Evolutionary conservation across 163 green algal genomes (phyloP), one percentile per base, ranked within the genome.

Genomic region (Prototheca wickerhamii): DNA sequence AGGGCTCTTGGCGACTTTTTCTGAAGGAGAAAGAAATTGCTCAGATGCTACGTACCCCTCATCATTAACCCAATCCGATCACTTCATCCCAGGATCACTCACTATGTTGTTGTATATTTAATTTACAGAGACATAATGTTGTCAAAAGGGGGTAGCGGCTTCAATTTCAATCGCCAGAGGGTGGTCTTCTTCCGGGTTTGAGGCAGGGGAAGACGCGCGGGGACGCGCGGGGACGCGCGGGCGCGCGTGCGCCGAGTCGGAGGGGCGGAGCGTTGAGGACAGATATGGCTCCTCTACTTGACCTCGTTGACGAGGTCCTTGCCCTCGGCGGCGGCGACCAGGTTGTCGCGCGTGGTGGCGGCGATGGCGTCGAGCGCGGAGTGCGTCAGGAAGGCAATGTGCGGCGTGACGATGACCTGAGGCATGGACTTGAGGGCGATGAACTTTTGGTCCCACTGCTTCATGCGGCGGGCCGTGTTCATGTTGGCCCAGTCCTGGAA

Each of bases 321-420:
- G 23, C 64, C 73, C 8, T 64, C 23, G 12, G 33, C 53, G 25
- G 35, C 71, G 23, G 62, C 46, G 17, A 58, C 29, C n/a, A 90
- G 52, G 67, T 87, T 88, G 8, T 58, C 64, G 3, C 83, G 43
- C 1, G 79, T 86, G 23, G 75, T 86, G 26, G 26, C 42, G 2
- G 71, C 76, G 63, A 91, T 91, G 54, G 84, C 77, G 4, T 63
- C 23, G 10, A 95, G 78, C 7, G 88, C 87, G 67, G 94, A 83
- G 23, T 77, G 12, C 2, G 87, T 95, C 20, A 94, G 75, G 72
- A 94, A 95, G 15, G 87, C 87, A 23, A 70, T 75, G 76, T 95
- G 88, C 0, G 87, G 84, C 0, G 86, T 92, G 30, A 93, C 70
- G n/a, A 95, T 54, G 8, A 78, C 69, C 58, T 88, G 79, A 26